Evolutionary conservation across 148 eudicot genomes (phyloP).

Genomic region (Arbutus unedo): DNA sequence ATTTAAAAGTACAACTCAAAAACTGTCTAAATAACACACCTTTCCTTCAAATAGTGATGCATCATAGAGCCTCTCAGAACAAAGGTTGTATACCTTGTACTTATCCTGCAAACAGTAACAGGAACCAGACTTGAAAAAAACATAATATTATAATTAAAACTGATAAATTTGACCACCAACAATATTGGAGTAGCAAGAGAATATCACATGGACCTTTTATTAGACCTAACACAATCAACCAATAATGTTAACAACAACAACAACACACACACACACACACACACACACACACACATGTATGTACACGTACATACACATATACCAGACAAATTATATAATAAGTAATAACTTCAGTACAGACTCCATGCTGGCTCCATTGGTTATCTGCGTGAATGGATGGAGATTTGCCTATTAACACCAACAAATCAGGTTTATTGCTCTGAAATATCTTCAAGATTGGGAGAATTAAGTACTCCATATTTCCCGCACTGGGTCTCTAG

Average conservation of each 20-base stretch:
- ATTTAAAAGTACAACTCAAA: constrained; percentile 5
- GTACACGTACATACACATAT: background rate
- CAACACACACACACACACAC: background rate
- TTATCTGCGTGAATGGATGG: background rate
- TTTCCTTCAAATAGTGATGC: constrained; percentile 96
- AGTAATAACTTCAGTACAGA: background rate
- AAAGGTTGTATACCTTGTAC: constrained; percentile 98
- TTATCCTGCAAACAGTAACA: constrained; percentile 57
- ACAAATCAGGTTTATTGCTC: background rate
- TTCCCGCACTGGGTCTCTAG: background rate
- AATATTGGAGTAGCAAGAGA: background rate
- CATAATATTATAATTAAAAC: background rate
- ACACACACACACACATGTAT: background rate
- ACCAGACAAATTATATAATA: background rate
- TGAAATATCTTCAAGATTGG: background rate
- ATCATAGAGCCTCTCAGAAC: constrained; percentile 98
- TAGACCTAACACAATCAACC: background rate
- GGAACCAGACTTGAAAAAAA: background rate
- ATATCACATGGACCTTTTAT: background rate
- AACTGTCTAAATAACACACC: constrained; percentile 41
- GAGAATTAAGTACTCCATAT: background rate
- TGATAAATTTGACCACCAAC: background rate
- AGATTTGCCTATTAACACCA: background rate
- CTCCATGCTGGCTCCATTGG: background rate
- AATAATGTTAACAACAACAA: background rate